Conservation (phyloP, 441 rosid species). For the Pelargonium myrrhifolium region DNA sequence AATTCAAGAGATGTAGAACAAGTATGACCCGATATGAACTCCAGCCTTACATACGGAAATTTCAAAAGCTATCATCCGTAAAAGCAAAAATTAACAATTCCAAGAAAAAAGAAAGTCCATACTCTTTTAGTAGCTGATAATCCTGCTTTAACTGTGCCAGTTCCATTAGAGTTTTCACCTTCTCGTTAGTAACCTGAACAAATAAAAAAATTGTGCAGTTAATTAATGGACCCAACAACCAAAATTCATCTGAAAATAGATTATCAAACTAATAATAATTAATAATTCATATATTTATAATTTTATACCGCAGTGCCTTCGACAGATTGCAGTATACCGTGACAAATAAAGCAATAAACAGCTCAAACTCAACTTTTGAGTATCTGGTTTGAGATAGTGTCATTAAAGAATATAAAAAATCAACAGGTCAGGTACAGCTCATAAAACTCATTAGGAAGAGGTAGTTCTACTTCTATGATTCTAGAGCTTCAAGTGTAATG, state of each 20-base stretch:
- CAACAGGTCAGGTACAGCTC: too few relatives aligned
- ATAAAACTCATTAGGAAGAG: too few relatives aligned
- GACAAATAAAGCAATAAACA: background rate
- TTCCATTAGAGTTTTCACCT: conserved; percentile 90
- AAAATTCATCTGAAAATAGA: background rate
- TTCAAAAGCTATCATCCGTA: background rate
- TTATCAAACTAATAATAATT: background rate
- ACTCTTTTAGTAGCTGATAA: conserved; percentile 64
- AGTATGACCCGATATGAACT: background rate
- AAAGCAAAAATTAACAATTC: background rate
- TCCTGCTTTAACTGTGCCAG: conserved; percentile 72
- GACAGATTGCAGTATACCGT: background rate
- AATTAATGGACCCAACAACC: conserved; percentile 14
- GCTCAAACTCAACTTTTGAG: too few relatives aligned
- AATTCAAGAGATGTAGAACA: background rate
- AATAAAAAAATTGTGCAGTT: conserved; percentile 10
- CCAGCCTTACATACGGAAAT: background rate
- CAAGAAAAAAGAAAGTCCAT: conserved; percentile 22
- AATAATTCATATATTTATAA: background rate
- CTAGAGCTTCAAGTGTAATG: too few relatives aligned
- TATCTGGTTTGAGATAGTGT: too few relatives aligned
- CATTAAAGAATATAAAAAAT: too few relatives aligned
- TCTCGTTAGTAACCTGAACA: conserved; percentile 83
- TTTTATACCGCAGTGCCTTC: background rate
- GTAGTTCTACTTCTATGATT: too few relatives aligned